These are phyloP conservation scores for Syzygium oleosum DNA, from an alignment of 345 rosid species.

Conservation along the genomic window DNA sequence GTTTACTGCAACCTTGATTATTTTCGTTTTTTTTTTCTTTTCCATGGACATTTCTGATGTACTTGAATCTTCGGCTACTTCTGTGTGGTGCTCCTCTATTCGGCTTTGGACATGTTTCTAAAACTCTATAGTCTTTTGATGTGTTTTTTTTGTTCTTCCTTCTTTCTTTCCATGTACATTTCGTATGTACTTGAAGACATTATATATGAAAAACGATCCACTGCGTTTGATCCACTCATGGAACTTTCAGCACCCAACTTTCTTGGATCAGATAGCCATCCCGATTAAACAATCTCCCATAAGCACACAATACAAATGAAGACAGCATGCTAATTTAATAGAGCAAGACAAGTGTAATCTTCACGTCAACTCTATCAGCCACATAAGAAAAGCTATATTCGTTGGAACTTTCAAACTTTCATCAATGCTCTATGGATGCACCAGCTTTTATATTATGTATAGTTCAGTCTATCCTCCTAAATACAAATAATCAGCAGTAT, in stretches of 20 bases:
- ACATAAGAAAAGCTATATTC: not conserved
- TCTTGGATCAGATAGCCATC: not conserved
- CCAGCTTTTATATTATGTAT: not conserved
- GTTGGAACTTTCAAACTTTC: not conserved
- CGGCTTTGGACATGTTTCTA: too few relatives aligned
- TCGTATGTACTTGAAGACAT: too few relatives aligned
- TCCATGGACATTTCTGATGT: too few relatives aligned
- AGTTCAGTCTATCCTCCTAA: not conserved
- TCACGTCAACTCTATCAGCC: not conserved
- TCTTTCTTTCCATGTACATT: too few relatives aligned
- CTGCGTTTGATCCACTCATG: not conserved
- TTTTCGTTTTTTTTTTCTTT: too few relatives aligned
- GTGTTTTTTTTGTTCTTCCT: too few relatives aligned
- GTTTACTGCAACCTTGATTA: too few relatives aligned
- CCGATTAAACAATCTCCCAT: not conserved
- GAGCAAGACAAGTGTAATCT: not conserved
- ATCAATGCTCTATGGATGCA: not conserved
- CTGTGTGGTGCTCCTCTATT: too few relatives aligned
- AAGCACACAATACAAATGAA: not conserved
- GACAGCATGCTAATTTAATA: not conserved
- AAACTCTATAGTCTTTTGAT: too few relatives aligned
- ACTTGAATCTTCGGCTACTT: too few relatives aligned
- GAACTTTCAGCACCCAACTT: not conserved
- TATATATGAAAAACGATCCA: not conserved
- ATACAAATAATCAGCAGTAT: not conserved